phyloP scores from a whole-genome alignment of 2,329 filamentous ascomycete species.

The Beauveria brongniartii region DNA sequence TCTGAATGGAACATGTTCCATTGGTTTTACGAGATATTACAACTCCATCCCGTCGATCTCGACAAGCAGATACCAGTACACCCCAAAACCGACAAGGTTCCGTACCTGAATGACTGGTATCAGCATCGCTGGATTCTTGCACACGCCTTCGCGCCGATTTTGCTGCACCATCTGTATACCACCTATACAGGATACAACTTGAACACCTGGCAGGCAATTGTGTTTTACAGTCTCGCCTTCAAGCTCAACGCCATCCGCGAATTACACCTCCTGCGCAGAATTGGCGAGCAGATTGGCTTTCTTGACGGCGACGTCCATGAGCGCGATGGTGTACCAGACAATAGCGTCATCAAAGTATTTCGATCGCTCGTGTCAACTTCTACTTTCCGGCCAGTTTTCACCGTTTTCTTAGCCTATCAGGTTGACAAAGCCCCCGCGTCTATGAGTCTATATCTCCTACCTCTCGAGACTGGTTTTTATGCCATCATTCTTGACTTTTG shows the following conservation, averaged over 20 bases:
- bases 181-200: constrained; percentile 13
- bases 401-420: constrained; percentile 20
- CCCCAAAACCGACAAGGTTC: constrained; percentile 25
- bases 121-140: constrained; percentile 25
- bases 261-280: constrained; percentile 20
- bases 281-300: constrained; percentile 24
- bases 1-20: constrained; percentile 15
- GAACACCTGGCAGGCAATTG: constrained; percentile 1
- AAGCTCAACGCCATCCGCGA: constrained; percentile 23
- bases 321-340: constrained; percentile 27
- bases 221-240: constrained; percentile 23
- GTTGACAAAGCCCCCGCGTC: constrained; percentile 7
- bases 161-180: constrained; percentile 16
- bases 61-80: constrained; percentile 20
- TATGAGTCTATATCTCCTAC: constrained; percentile 20
- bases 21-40: constrained; percentile 13
- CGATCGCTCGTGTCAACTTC: constrained; percentile 17
- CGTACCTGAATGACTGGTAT: constrained; percentile 21
- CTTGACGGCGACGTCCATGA: constrained; percentile 23
- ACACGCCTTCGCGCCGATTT: constrained; percentile 20
- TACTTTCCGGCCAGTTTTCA: constrained; percentile 16
- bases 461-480: constrained; percentile 24
- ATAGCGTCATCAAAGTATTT: constrained; percentile 18
- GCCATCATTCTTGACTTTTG: constrained; percentile 30
- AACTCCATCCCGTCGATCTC: constrained; percentile 14